Percentiles rank a stretch among this genome's conserved stretches.
These are phyloP conservation scores for Penicillium fimorum DNA, from an alignment of 495 filamentous ascomycete genomes.

Conservation along the genomic window DNA sequence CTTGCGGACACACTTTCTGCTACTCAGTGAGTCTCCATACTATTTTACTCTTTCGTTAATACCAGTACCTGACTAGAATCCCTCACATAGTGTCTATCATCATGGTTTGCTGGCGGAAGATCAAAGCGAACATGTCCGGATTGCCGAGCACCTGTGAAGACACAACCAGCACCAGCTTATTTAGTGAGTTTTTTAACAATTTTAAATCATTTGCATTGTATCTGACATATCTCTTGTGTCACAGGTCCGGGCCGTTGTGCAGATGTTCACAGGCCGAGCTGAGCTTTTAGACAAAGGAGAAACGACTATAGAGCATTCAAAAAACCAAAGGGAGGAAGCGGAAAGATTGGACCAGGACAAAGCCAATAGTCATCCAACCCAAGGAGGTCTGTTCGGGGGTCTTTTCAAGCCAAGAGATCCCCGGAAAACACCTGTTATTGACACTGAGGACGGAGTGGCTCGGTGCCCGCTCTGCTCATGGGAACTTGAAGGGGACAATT, in stretches of 20 bases:
- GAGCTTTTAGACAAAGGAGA: slow-evolving; percentile 65
- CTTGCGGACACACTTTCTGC: slow-evolving; percentile 75
- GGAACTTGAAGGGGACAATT: slow-evolving; percentile 59
- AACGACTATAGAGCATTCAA: slow-evolving; percentile 57
- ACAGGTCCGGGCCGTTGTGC: slow-evolving; percentile 67
- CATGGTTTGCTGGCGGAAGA: slow-evolving; percentile 62
- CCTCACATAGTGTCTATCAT: slow-evolving; percentile 55
- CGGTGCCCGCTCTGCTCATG: slow-evolving; percentile 64
- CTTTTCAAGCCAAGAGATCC: slow-evolving; percentile 49
- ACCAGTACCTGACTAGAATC: slow-evolving; percentile 13
- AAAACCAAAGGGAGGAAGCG: slow-evolving; percentile 60
- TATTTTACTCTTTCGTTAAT: neutral
- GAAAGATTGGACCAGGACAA: slow-evolving; percentile 58
- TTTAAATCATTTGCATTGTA: neutral
- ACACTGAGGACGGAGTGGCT: slow-evolving; percentile 60
- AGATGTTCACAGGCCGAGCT: slow-evolving; percentile 60
- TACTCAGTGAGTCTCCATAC: slow-evolving; percentile 53
- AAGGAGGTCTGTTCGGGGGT: slow-evolving; percentile 64
- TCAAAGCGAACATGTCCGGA: slow-evolving; percentile 70
- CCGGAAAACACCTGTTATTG: slow-evolving; percentile 43
- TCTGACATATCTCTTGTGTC: slow-evolving; percentile 15
- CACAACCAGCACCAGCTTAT: slow-evolving; percentile 68
- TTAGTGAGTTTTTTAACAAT: slow-evolving; percentile 45
- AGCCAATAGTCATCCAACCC: slow-evolving; percentile 45
- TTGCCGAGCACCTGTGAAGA: slow-evolving; percentile 59